Conservation (phyloP, 2,329 filamentous ascomycete genomes). For the Ophiostoma himal-ulmi region DNA sequence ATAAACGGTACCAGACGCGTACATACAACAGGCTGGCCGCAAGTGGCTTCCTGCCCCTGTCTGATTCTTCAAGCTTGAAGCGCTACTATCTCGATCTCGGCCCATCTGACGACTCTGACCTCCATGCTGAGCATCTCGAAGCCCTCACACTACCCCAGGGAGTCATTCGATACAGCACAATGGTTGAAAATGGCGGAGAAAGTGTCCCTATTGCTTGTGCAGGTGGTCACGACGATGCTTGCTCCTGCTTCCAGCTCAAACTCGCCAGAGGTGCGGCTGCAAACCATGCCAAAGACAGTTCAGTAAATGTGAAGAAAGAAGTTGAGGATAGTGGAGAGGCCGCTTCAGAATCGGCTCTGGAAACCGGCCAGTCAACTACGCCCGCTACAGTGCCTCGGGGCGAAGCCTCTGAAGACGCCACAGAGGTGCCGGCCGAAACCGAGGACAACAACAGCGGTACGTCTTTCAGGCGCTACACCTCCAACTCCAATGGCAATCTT, state of each 20-base stretch:
- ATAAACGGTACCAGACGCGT: not conserved
- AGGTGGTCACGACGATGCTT: not conserved
- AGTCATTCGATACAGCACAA: conserved; percentile 25
- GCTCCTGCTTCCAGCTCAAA: not conserved
- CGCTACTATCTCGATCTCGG: conserved; percentile 28
- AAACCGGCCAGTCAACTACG: not conserved
- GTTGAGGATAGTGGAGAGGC: not conserved
- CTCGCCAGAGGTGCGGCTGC: not conserved
- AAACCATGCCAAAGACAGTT: not conserved
- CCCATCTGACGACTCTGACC: conserved; percentile 23
- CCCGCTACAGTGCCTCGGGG: not conserved
- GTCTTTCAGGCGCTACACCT: no score
- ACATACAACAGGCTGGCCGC: not conserved
- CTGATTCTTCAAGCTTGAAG: not conserved
- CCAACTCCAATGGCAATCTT: no score
- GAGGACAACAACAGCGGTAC: no score
- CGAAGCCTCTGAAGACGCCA: not conserved
- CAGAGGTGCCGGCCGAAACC: not conserved
- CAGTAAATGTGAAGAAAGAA: not conserved
- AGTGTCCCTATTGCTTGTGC: not conserved
- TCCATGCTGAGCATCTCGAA: conserved; percentile 25
- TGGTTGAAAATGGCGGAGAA: not conserved
- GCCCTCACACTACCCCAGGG: conserved; percentile 26
- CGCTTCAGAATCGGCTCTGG: not conserved
- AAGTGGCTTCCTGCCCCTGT: not conserved